These are phyloP conservation scores for Oryza nivara DNA, from an alignment of 176 grass and related monocot genomes.

Conservation along the genomic window DNA sequence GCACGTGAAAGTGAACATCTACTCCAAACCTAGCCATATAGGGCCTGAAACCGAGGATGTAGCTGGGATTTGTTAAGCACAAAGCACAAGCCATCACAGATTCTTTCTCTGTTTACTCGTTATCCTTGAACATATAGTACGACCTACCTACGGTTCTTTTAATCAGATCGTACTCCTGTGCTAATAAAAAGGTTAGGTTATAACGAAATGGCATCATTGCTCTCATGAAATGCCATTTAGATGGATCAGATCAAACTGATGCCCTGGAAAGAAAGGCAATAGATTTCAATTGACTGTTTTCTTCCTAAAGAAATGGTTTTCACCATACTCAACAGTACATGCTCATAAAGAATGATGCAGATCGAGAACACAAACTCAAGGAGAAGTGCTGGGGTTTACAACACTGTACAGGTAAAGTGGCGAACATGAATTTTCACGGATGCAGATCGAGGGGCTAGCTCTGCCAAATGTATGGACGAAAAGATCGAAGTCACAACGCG, in stretches of 20 bases:
- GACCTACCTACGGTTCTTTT: slow-evolving; percentile 45
- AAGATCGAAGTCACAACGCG: slow-evolving; percentile 18
- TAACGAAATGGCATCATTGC: slow-evolving; percentile 32
- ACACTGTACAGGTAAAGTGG: not conserved
- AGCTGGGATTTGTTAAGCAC: slow-evolving; percentile 41
- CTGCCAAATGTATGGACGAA: not conserved
- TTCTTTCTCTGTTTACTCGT: slow-evolving; percentile 51
- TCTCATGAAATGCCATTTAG: slow-evolving; percentile 43
- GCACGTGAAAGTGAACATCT: slow-evolving; percentile 49
- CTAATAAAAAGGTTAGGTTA: slow-evolving; percentile 32
- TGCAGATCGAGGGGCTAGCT: not conserved
- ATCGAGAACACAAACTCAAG: not conserved
- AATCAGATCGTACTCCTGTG: slow-evolving; percentile 48
- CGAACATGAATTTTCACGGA: slow-evolving; percentile 8
- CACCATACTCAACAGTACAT: not conserved
- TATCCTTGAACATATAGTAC: slow-evolving; percentile 38
- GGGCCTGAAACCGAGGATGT: slow-evolving; percentile 23
- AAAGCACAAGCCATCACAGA: slow-evolving; percentile 41
- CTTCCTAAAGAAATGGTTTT: not conserved
- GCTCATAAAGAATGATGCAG: not conserved
- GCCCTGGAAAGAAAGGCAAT: not conserved
- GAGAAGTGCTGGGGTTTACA: not conserved
- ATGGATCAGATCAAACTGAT: not conserved
- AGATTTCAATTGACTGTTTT: not conserved
- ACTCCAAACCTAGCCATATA: slow-evolving; percentile 28